A percentile compares a stretch with the other conserved stretches of the same genome.
Conservation (phyloP, 2,329 filamentous ascomycete species). For the Trichocomaceae sp. region DNA sequence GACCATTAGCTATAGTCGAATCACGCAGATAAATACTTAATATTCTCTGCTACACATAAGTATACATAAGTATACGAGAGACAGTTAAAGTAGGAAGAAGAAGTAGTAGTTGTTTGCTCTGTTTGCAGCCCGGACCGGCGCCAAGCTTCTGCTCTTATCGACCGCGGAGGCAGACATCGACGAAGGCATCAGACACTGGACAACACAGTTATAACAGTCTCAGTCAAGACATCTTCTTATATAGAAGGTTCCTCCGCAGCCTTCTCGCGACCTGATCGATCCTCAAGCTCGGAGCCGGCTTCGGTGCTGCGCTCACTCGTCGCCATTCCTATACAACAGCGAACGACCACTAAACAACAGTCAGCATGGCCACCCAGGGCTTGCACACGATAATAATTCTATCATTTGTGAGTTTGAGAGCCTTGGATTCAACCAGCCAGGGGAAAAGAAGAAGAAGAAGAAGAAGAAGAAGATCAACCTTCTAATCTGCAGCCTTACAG, state of each 20-base stretch:
- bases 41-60: too few species aligned
- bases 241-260: background rate
- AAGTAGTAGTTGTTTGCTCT: conserved; percentile 5
- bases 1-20: background rate
- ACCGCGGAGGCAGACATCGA: background rate
- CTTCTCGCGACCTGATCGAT: background rate
- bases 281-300: background rate
- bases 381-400: conserved; percentile 98
- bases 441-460: background rate
- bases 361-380: conserved; percentile 60
- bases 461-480: background rate
- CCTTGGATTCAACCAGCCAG: background rate
- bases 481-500: conserved; percentile 33
- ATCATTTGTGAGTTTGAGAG: conserved; percentile 67
- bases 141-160: conserved; percentile 8
- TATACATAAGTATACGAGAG: too few species aligned
- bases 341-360: background rate
- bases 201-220: background rate
- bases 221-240: background rate
- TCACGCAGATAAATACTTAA: background rate
- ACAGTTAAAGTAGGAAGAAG: background rate
- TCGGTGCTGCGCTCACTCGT: conserved; percentile 1
- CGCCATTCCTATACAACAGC: background rate
- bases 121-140: conserved; percentile 11
- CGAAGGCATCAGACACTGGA: background rate